Conservation (phyloP, 2,329 filamentous ascomycete species). For the Colletotrichum limetticola region DNA sequence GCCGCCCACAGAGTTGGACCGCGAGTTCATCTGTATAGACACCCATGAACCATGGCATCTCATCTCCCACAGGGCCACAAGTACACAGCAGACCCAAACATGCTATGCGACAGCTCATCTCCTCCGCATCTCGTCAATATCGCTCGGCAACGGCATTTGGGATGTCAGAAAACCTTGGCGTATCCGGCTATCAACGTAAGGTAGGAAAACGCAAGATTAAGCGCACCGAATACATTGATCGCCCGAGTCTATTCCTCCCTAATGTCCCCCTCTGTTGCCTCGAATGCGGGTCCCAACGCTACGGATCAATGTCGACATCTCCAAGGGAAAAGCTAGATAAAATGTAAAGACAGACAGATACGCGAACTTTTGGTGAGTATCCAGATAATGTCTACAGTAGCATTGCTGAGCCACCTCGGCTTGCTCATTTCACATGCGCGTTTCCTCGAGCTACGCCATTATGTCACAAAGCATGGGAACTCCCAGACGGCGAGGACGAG, state of each 20-base stretch:
- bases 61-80: neutral
- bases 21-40: neutral
- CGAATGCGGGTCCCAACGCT: neutral
- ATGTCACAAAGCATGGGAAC: neutral
- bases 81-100: neutral
- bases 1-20: neutral
- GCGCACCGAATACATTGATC: neutral
- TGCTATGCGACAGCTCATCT: neutral
- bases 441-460: neutral
- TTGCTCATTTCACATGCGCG: neutral
- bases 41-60: neutral
- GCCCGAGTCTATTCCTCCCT: neutral
- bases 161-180: neutral
- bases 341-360: neutral
- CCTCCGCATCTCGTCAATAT: neutral
- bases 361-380: neutral
- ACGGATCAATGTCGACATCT: neutral
- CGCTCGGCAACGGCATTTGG: neutral
- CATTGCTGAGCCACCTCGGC: neutral
- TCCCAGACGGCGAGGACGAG: neutral
- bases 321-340: neutral
- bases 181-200: neutral
- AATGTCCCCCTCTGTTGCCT: neutral
- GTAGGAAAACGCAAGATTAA: neutral
- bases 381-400: neutral